Base-by-base conservation (phyloP, 1,139 yeast genomes). In the Sugiyamaella sp. region DNA sequence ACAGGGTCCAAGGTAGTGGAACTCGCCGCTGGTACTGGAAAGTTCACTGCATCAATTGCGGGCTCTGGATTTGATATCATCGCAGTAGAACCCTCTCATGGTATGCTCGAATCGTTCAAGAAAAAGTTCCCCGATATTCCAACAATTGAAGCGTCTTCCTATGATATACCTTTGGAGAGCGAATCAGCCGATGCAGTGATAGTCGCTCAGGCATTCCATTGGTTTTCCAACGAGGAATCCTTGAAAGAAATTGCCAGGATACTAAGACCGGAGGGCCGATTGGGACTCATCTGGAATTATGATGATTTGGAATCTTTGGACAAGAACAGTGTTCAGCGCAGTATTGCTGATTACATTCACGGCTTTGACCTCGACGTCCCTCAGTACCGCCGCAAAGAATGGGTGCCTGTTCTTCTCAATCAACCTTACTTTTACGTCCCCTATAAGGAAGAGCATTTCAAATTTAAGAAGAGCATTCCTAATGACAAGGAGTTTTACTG, bases 181-280 rank as follows among this genome's bases (percentile, higher is more conserved):
- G 62, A 66, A 16, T 69, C 79, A 0, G 74, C 76, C 14, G 88
- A 83, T 63, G 77, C 79, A 0, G 72, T 84, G 0, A 69, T 82
- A n/a, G 69, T 80, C 10, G 87, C 89, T 0, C 88, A 84, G 61
- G 89, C 82, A 0, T 84, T 80, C 66, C 89, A 84, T 61, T 84
- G 89, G 89, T 84, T 84, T 66, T 77, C 83, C 14, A 84, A 81
- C 61, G 54, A 60, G 1, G 74, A 70, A 3, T 74, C 85, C 1
- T 66, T 84, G 38, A 66, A 70, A 52, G 88, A 84, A 63, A 66
- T 84, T 27, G 62, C 71, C 39, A 71, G 88, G 24, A 81, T 83
- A 0, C 71, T 84, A 59, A 80, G 79, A 60, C 84, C 85, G 0
- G 71, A 67, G 17, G 81, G 79, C 3, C 65, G 64, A 48, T 71